Conservation (phyloP, 2,329 filamentous ascomycete genomes). For the Pochonia chlamydosporia region DNA sequence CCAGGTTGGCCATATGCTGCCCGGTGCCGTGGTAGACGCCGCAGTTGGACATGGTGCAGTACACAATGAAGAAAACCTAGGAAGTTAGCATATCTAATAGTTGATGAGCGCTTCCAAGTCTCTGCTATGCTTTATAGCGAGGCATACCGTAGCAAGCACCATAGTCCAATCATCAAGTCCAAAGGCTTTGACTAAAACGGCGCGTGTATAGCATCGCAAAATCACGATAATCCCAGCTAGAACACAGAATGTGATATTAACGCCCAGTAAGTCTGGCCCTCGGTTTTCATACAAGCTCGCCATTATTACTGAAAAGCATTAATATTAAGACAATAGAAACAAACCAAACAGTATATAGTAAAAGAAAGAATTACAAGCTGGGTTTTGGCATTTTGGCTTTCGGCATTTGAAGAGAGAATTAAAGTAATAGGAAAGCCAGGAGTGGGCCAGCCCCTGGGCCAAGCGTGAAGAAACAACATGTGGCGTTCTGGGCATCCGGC, state of each 20-base stretch:
- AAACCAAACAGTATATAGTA: too few relatives aligned
- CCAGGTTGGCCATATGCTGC: slow-evolving; percentile 27
- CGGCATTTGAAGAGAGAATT: too few relatives aligned
- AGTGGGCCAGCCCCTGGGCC: too few relatives aligned
- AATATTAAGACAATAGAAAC: too few relatives aligned
- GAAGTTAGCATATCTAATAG: background rate
- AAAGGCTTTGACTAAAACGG: slow-evolving; percentile 5
- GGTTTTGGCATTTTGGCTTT: too few relatives aligned
- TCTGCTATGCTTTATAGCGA: too few relatives aligned
- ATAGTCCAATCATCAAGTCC: slow-evolving; percentile 9
- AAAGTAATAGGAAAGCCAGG: too few relatives aligned
- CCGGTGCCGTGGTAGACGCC: slow-evolving; percentile 36
- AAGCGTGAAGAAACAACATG: too few relatives aligned
- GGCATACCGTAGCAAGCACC: slow-evolving; percentile 7
- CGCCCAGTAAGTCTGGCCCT: slow-evolving; percentile 18
- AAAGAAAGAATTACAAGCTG: too few relatives aligned
- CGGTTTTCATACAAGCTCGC: slow-evolving; percentile 12
- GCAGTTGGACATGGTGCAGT: slow-evolving; percentile 19
- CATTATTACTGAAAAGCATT: too few relatives aligned
- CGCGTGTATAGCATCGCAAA: slow-evolving; percentile 10
- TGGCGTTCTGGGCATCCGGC: too few relatives aligned
- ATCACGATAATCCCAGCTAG: slow-evolving; percentile 16
- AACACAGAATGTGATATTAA: slow-evolving; percentile 18
- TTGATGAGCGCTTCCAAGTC: background rate
- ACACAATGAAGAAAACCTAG: slow-evolving; percentile 30